Conservation (phyloP, 345 rosid genomes). For the Hibiscus trionum region DNA sequence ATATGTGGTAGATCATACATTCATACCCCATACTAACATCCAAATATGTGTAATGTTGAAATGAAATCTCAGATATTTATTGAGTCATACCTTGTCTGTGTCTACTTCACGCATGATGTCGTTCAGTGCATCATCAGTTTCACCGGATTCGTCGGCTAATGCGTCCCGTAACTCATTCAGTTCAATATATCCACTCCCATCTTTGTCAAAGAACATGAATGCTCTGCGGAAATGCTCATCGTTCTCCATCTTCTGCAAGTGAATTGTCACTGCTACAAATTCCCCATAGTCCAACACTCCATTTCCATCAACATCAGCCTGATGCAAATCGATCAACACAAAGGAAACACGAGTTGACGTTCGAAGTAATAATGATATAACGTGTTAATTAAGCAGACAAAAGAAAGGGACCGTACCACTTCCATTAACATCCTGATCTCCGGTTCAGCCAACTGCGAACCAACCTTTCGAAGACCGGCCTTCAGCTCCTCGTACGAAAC, state of each 20-base stretch:
- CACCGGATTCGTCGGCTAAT: not conserved
- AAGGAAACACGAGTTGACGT: not conserved
- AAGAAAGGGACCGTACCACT: constrained; percentile 47
- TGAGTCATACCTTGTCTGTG: not conserved
- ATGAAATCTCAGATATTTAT: not conserved
- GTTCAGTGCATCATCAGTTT: not conserved
- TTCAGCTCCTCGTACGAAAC: constrained; percentile 69
- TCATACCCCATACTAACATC: not conserved
- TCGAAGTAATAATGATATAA: not conserved
- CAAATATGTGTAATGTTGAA: not conserved
- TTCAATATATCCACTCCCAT: not conserved
- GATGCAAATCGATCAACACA: not conserved
- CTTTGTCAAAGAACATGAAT: not conserved
- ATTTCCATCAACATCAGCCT: not conserved
- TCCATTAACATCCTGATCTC: constrained; percentile 99
- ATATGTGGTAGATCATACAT: not conserved
- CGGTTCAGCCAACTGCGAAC: constrained; percentile 84
- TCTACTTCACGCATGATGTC: not conserved
- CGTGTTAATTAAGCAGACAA: not conserved
- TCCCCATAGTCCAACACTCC: not conserved
- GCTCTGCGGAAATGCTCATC: not conserved
- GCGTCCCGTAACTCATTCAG: not conserved
- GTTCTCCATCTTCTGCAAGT: not conserved
- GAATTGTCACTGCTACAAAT: not conserved
- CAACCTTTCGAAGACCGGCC: constrained; percentile 88